phyloP scores from a whole-genome alignment of 306 rosid genomes.

The Elaeagnus macrophylla region DNA sequence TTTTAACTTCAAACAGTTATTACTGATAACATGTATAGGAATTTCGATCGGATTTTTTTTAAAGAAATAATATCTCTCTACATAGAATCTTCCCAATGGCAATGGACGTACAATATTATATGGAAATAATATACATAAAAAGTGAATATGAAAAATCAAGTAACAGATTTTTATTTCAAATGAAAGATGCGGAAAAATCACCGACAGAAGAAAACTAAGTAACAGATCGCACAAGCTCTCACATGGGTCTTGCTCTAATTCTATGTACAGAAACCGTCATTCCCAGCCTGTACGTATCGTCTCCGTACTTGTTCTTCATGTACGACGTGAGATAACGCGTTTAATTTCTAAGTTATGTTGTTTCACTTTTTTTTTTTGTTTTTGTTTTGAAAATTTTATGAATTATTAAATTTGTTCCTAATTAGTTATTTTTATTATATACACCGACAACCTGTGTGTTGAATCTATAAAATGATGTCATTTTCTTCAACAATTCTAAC shows the following conservation, averaged over 20 bases:
- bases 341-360: not conserved
- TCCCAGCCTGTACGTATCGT: slow-evolving; percentile 4
- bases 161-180: not conserved
- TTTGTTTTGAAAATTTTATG: not conserved
- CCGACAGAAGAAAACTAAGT: slow-evolving; percentile 17
- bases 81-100: too few species aligned
- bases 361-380: not conserved
- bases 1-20: too few species aligned
- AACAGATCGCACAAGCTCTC: slow-evolving; percentile 10
- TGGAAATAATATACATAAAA: not conserved
- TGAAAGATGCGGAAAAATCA: slow-evolving; percentile 4
- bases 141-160: not conserved
- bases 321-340: slow-evolving; percentile 25
- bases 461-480: slow-evolving; percentile 30
- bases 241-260: slow-evolving; percentile 19
- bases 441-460: slow-evolving; percentile 56
- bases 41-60: too few species aligned
- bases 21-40: too few species aligned
- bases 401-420: not conserved
- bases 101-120: not conserved
- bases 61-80: too few species aligned
- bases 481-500: slow-evolving; percentile 6
- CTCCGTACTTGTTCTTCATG: not conserved
- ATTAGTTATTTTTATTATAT: slow-evolving; percentile 14
- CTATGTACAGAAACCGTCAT: slow-evolving; percentile 4